Percentiles rank a stretch among this genome's conserved stretches.
Evolutionary conservation across 371 early-diverging fungal genomes (phyloP).

Genomic region (Chytridiales sp.): DNA sequence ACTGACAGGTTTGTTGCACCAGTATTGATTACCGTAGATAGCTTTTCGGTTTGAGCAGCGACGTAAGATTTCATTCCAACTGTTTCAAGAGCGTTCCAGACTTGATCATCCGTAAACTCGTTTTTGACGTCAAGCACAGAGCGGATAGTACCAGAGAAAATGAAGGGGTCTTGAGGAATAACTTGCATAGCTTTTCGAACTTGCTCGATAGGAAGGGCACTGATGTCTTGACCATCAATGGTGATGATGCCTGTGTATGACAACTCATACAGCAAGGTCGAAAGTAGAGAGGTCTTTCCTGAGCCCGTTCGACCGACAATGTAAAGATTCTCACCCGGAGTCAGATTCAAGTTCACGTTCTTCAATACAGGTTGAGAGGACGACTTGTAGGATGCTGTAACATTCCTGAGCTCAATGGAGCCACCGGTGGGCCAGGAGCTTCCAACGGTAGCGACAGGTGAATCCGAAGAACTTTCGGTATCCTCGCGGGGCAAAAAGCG

Average conservation of each 20-base stretch:
- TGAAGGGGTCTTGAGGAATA: conserved; percentile 28
- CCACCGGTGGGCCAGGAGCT: background rate
- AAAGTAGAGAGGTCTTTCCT: conserved; percentile 80
- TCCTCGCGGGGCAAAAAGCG: conserved; percentile 54
- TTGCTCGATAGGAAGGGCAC: conserved; percentile 8
- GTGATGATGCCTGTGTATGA: conserved; percentile 50
- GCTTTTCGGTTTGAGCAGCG: conserved; percentile 25
- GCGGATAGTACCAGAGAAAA: conserved; percentile 26
- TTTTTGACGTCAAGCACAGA: conserved; percentile 12
- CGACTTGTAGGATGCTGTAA: conserved; percentile 60
- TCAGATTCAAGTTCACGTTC: conserved; percentile 56
- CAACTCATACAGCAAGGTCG: conserved; percentile 62
- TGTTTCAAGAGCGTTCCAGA: conserved; percentile 28
- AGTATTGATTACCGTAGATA: conserved; percentile 17
- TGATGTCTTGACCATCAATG: conserved; percentile 27
- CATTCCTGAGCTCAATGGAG: conserved; percentile 51
- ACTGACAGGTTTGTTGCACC: conserved; percentile 42
- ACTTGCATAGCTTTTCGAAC: conserved; percentile 21
- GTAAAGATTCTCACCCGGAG: conserved; percentile 77
- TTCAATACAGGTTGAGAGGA: conserved; percentile 46
- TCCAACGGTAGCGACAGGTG: background rate
- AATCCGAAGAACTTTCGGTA: background rate
- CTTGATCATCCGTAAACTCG: conserved; percentile 17
- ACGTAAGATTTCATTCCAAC: conserved; percentile 29
- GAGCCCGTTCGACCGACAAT: conserved; percentile 91